phyloP scores from a whole-genome alignment of 148 eudicot species.

The Camellia granthamiana region DNA sequence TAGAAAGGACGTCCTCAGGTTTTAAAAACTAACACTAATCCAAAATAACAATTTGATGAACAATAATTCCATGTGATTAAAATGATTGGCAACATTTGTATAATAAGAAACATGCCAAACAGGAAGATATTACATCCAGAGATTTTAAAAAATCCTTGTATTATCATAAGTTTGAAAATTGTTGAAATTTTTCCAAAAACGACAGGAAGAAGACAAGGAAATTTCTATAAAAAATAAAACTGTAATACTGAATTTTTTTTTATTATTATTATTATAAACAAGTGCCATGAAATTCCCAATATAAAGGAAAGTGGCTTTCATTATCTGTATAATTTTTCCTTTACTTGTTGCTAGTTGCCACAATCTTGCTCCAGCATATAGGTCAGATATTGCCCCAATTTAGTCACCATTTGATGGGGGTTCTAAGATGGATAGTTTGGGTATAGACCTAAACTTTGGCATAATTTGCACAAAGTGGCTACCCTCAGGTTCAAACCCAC shows the following conservation, averaged over 20 bases:
- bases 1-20: neutral
- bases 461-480: too few species aligned
- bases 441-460: too few species aligned
- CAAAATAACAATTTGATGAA: neutral
- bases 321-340: neutral
- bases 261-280: too few species aligned
- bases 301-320: neutral
- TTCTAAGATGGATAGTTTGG: too few species aligned
- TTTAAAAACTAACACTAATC: neutral
- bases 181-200: neutral
- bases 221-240: too few species aligned
- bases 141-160: neutral
- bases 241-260: too few species aligned
- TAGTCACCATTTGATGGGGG: too few species aligned
- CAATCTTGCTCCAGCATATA: too few species aligned
- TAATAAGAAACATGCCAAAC: neutral
- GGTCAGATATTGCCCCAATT: too few species aligned
- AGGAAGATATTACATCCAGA: neutral
- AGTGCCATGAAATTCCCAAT: neutral
- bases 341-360: neutral
- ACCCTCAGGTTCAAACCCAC: too few species aligned
- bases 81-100: neutral
- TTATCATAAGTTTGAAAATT: neutral
- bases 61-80: neutral
- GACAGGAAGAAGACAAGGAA: neutral